Conservation (phyloP, 768 basidiomycete species). For the Rhizopogon salebrosus region DNA sequence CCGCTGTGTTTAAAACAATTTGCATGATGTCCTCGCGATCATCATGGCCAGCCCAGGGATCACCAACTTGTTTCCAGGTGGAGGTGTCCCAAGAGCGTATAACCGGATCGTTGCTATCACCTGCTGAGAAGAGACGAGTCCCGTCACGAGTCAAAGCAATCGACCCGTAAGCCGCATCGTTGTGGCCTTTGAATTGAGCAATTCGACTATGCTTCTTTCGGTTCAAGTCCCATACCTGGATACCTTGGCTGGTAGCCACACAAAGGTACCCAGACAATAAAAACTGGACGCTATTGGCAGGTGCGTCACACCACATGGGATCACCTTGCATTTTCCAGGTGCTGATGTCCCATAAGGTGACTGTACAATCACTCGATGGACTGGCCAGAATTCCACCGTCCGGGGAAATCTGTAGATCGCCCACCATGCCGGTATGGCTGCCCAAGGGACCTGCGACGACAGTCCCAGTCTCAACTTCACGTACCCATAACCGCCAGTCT, state of each 20-base stretch:
- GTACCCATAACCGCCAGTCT: background rate
- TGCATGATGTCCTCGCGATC: conserved; percentile 8
- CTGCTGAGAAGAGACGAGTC: background rate
- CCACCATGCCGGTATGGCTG: background rate
- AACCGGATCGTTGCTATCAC: background rate
- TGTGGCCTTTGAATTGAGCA: background rate
- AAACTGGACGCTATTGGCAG: background rate
- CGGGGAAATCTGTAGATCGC: conserved; percentile 2
- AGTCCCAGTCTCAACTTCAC: background rate
- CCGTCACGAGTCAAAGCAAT: background rate
- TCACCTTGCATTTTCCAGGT: background rate
- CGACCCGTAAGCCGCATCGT: background rate
- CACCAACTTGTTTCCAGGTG: background rate
- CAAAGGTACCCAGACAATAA: background rate
- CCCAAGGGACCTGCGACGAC: background rate
- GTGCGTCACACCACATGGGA: background rate
- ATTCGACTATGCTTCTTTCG: background rate
- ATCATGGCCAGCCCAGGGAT: background rate
- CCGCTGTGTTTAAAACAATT: conserved; percentile 21
- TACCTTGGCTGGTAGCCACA: background rate
- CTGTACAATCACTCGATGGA: background rate
- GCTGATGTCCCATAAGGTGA: background rate
- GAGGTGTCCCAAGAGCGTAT: background rate
- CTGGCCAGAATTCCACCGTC: conserved; percentile 2
- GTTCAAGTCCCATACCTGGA: background rate